Base-by-base conservation (phyloP, 495 filamentous ascomycete genomes). In the Xylaria intraflava region DNA sequence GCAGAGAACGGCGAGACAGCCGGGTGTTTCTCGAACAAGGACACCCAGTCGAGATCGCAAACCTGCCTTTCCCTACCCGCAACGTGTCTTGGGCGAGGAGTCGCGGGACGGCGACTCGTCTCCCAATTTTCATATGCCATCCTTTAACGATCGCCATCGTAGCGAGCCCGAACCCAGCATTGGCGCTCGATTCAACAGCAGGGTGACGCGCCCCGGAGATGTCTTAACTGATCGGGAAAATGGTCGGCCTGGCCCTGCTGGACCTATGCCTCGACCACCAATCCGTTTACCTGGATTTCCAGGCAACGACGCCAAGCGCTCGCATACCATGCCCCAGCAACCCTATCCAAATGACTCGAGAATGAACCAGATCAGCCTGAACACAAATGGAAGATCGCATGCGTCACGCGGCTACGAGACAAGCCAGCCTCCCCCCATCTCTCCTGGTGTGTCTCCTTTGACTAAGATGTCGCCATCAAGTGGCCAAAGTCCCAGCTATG, bases 91-190 rank as follows among this genome's bases (percentile, higher is more conserved):
- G 0, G 72, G 69, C 36, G 69, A 71, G 12, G 75, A 73, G 24
- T 51, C 53, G 9, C 40, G 35, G 19, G 49, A 57, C 14, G 56
- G 56, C 30, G 61, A 47, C 35, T 69, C 59, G 19, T 62, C 57
- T 20, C 62, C 62, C 11, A 53, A 41, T 14, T 60, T 66, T 12
- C 62, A 60, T 33, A 62, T 65, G 14, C 59, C 62, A 10, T 53
- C 46, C 0, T 53, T 47, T 23, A 54, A 71, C 3, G 78, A 77
- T 26, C 69, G 83, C 26, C 81, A 83, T 44, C 76, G 83, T 22
- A 85, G 83, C 39, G 78, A 74, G 46, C 86, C 85, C 0, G 82
- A 86, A 43, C 74, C 78, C 0, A 72, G 72, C 41, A 64, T 78
- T 35, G 72, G 71, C 4, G 62, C 61, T 30, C 76, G 78, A 11